Percentiles rank a stretch among this genome's conserved stretches.
Conservation (phyloP, 331 rosid species). For the Prunus yedoensis region DNA sequence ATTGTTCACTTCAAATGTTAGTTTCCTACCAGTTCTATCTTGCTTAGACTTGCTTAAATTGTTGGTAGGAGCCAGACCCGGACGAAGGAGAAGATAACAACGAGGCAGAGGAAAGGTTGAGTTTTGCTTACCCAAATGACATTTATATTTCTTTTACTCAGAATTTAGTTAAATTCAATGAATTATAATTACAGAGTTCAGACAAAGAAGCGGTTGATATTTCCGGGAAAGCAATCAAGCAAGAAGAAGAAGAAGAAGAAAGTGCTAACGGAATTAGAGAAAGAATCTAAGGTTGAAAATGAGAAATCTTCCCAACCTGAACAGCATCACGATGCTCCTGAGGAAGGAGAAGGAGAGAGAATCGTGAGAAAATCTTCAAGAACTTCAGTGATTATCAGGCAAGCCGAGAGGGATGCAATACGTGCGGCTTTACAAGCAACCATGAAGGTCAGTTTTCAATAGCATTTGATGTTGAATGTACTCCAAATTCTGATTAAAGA, state of each 20-base stretch:
- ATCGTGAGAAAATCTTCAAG: constrained; percentile 81
- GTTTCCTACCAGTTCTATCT: neutral
- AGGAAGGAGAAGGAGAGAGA: constrained; percentile 71
- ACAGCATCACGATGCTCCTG: constrained; percentile 55
- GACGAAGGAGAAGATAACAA: constrained; percentile 59
- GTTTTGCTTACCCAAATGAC: constrained; percentile 6
- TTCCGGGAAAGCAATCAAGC: constrained; percentile 62
- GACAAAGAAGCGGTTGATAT: constrained; percentile 61
- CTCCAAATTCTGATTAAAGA: neutral
- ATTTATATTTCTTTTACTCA: neutral
- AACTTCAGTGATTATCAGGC: constrained; percentile 85
- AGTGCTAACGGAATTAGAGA: constrained; percentile 49
- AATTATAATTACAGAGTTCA: constrained; percentile 28
- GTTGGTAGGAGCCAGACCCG: constrained; percentile 71
- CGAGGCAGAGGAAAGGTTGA: constrained; percentile 64
- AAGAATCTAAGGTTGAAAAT: constrained; percentile 39
- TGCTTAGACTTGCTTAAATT: neutral
- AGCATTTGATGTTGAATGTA: neutral
- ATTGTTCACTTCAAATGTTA: neutral
- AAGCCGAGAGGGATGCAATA: constrained; percentile 97
- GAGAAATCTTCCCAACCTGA: constrained; percentile 34
- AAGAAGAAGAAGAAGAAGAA: constrained; percentile 73
- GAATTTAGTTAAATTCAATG: constrained; percentile 1
- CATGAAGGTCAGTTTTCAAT: constrained; percentile 55
- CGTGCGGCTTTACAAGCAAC: constrained; percentile 95